Evolutionary conservation across 371 early-diverging fungal genomes (phyloP), one percentile per base, ranked within the genome.

Genomic region (Hamiltosporidium tvaerminnensis): DNA sequence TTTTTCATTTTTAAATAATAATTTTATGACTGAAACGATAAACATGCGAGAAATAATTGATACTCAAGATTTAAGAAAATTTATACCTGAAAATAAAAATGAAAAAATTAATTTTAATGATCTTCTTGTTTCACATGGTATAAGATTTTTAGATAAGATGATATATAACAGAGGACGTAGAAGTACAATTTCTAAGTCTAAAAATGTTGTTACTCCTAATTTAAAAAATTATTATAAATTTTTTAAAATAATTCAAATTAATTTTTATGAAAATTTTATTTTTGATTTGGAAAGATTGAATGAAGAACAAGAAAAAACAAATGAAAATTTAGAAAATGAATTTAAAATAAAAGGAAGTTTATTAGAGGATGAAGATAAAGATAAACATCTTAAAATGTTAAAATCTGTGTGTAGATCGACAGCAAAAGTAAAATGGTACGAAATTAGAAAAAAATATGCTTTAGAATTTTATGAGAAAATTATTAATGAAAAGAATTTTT

Each of bases 361-460:
- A 2, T 30, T 57, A 48, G 64, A 61, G 2, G 53, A 50, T 3
- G 60, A 56, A 48, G 68, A 55, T 53, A 50, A 37, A 39, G 47
- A 37, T 1, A 56, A 48, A 32, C 31, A 36, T 1, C 52, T 71
- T 1, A 70, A 55, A 35, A 57, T 34, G 14, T 7, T 68, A 16
- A 70, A 74, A 64, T 64, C 64, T 23, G 68, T 63, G 47, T 47
- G 64, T 37, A 56, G 74, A 50, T 65, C 59, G 49, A 70, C 32
- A 32, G 44, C 71, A 10, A 70, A 65, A 50, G 57, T 68, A 38
- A 60, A 65, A 38, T 74, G 74, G 74, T 71, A 74, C 50, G 56
- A 57, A 49, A 59, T 70, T 9, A 50, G 74, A 23, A 64, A 64
- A 38, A 61, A 60, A 16, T 52, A 66, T 38, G 74, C 70, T 47